Evolutionary conservation across 2,329 filamentous ascomycete species (phyloP), one percentile per base, ranked within the genome.

Genomic region (Canariomyces notabilis): DNA sequence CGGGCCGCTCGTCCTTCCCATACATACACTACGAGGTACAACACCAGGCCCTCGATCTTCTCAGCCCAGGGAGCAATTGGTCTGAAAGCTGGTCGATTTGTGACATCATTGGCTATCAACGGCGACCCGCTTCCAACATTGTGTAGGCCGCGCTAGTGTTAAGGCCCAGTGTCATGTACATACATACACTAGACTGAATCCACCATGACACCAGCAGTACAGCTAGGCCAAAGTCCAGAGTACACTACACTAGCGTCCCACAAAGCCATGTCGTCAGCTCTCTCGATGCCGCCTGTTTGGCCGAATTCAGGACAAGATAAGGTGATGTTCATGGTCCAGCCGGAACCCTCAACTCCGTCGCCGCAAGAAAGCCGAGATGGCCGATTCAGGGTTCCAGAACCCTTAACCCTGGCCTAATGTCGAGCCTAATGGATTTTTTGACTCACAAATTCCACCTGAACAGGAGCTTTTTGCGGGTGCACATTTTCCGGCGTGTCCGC

Each of bases 91-190:
- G 37, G 47, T 44, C 44, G 41, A 36, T 35, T 20, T 21, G 50
- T 55, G 52, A 55, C 52, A 55, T 55, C 52, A 55, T 52, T 49
- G 47, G 50, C 37, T 44, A 8, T 35, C n/a, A 39, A 39, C 37
- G 33, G 23, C 23, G 40, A 37, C 45, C 49, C 47, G 39, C 44
- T 49, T 48, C 42, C 37, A 48, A 46, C 37, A 46, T 35, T 18
- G n/a, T n/a, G n/a, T n/a, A n/a, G n/a, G n/a, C n/a, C n/a, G n/a
- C n/a, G n/a, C n/a, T n/a, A n/a, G n/a, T n/a, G n/a, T n/a, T n/a
- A n/a, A n/a, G 23, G 37, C 40, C 23, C 38, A 37, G 34, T 50
- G 29, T 44, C 48, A 48, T 46, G 26, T 16, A 20, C 44, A 40
- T 46, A 49, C 52, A 50, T 39, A 36, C 18, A n/a, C n/a, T n/a